These are phyloP conservation scores for Colletotrichum gloeosporioides DNA, from an alignment of 2,329 filamentous ascomycete species.

Conservation along the genomic window DNA sequence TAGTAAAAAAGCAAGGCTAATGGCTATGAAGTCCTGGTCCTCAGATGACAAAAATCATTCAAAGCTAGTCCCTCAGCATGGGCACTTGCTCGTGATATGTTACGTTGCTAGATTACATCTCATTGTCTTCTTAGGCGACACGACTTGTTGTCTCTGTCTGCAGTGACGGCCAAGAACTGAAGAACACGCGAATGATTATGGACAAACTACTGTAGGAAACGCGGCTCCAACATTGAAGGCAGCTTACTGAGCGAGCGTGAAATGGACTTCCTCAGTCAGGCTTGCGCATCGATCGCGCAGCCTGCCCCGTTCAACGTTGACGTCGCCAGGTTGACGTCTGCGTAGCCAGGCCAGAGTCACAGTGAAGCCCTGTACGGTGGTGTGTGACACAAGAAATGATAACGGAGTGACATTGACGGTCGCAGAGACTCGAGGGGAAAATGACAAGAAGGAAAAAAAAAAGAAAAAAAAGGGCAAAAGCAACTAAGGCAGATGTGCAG, in stretches of 20 bases:
- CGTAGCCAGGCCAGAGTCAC: background rate
- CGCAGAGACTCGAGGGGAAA: background rate
- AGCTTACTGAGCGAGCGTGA: background rate
- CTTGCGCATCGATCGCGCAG: background rate
- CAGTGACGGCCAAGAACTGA: background rate
- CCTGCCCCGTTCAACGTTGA: background rate
- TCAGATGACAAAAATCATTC: background rate
- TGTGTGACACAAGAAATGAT: constrained; percentile 2
- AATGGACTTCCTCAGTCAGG: background rate
- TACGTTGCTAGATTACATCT: background rate
- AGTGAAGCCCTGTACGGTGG: background rate
- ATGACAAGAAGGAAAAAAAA: background rate
- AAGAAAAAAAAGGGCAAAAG: background rate
- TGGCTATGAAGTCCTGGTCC: background rate
- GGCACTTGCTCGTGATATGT: background rate
- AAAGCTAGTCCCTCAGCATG: background rate
- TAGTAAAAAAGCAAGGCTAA: background rate
- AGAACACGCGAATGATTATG: background rate
- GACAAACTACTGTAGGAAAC: background rate
- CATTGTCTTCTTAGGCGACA: background rate
- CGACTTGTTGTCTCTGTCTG: background rate
- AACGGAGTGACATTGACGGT: constrained; percentile 23
- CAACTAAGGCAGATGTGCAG: constrained; percentile 13
- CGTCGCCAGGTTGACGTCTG: background rate
- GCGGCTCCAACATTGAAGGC: background rate